Evolutionary conservation across 345 rosid genomes (phyloP).

Genomic region (Erodium maritimum): DNA sequence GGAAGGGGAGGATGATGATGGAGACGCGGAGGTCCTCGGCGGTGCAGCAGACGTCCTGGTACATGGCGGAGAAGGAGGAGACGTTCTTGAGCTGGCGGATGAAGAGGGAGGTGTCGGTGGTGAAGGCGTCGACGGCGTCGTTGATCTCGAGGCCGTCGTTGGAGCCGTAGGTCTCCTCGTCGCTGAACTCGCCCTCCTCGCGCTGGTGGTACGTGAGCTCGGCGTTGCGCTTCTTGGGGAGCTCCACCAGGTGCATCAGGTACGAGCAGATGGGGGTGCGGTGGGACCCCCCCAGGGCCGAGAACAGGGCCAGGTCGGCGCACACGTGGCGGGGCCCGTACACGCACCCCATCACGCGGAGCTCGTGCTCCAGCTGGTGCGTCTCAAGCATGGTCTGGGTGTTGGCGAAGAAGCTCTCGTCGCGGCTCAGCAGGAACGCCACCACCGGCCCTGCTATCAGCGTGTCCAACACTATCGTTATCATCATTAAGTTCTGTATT

Average conservation of each 20-base stretch:
- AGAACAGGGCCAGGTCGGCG: conserved; percentile 34
- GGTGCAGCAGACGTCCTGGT: conserved; percentile 53
- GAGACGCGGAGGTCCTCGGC: conserved; percentile 65
- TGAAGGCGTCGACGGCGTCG: conserved; percentile 49
- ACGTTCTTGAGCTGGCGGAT: conserved; percentile 55
- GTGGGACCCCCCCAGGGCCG: conserved; percentile 37
- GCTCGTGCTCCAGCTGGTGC: conserved; percentile 38
- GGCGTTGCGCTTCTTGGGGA: conserved; percentile 38
- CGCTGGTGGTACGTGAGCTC: conserved; percentile 53
- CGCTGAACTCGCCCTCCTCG: conserved; percentile 35
- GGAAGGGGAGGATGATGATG: conserved; percentile 64
- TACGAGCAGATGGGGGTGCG: conserved; percentile 35
- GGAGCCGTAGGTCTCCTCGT: too few relatives aligned
- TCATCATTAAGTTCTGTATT: conserved; percentile 38
- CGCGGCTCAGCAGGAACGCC: conserved; percentile 26
- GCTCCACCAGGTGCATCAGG: conserved; percentile 69
- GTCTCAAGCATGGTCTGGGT: conserved; percentile 33
- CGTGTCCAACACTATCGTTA: conserved; percentile 45
- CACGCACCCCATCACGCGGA: conserved; percentile 54
- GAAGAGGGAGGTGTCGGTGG: conserved; percentile 31
- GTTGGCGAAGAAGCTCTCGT: conserved; percentile 31
- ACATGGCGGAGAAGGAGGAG: conserved; percentile 33
- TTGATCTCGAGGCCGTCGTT: conserved; percentile 20
- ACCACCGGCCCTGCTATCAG: conserved; percentile 42
- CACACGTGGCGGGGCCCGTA: conserved; percentile 67